Percentiles rank a stretch among this genome's conserved stretches.
Evolutionary conservation across 805 yeast species (phyloP).

Genomic region (Candida xyloterini): DNA sequence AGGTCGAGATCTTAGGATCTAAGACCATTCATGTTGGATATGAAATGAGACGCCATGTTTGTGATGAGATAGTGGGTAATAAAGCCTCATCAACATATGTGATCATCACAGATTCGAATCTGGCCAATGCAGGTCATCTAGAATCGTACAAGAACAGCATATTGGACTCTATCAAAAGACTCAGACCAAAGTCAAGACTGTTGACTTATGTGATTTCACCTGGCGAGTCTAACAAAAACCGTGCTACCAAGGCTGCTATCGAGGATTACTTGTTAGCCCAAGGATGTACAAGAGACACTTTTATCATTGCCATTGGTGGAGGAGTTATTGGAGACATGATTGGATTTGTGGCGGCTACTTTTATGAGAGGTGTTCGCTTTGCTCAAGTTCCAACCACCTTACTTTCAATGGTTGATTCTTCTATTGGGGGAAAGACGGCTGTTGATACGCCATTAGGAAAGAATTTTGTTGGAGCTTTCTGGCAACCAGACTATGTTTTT

Average conservation of each 20-base stretch:
- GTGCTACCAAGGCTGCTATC: constrained; percentile 86
- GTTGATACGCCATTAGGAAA: constrained; percentile 96
- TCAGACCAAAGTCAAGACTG: constrained; percentile 59
- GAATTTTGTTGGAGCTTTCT: constrained; percentile 93
- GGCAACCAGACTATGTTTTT: constrained; percentile 90
- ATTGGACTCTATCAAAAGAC: constrained; percentile 31
- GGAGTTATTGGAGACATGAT: constrained; percentile 99
- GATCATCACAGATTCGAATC: constrained; percentile 80
- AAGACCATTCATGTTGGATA: constrained; percentile 90
- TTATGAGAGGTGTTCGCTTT: constrained; percentile 96
- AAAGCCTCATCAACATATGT: constrained; percentile 89
- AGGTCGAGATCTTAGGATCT: constrained; percentile 74
- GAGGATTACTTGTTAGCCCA: constrained; percentile 81
- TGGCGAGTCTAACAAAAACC: constrained; percentile 86
- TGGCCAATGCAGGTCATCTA: constrained; percentile 63
- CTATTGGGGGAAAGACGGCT: constrained; percentile 98
- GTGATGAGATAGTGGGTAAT: constrained; percentile 56
- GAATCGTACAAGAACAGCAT: constrained; percentile 45
- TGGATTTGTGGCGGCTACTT: constrained; percentile 98
- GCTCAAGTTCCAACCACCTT: constrained; percentile 93
- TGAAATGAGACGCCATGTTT: constrained; percentile 71
- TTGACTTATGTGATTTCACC: constrained; percentile 78
- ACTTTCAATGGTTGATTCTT: constrained; percentile 95
- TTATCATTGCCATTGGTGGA: constrained; percentile 93
- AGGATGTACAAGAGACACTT: constrained; percentile 96